phyloP scores from a whole-genome alignment of 495 filamentous ascomycete species.

The Penicillium bialowiezense region DNA sequence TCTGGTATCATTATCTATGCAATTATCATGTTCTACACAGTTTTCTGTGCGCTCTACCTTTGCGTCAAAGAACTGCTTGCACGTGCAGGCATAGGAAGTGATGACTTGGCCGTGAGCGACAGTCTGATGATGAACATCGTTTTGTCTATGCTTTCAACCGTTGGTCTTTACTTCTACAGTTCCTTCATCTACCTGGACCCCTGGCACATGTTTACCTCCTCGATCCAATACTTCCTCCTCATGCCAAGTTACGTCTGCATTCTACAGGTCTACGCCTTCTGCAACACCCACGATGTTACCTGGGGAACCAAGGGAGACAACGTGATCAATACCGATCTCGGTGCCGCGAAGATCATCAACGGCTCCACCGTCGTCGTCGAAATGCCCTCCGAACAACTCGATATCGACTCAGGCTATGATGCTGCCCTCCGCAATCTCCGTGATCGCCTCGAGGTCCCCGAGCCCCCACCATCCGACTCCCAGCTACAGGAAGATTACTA shows the following conservation, averaged over 20 bases:
- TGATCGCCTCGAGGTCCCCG: conserved; percentile 81
- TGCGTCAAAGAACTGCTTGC: conserved; percentile 73
- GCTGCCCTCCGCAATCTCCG: conserved; percentile 94
- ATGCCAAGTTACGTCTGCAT: conserved; percentile 95
- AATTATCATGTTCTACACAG: conserved; percentile 95
- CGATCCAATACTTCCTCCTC: conserved; percentile 90
- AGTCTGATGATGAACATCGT: conserved; percentile 94
- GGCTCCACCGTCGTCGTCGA: conserved; percentile 72
- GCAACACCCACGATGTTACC: conserved; percentile 98
- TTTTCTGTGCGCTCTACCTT: conserved; percentile 83
- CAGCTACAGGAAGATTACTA: conserved; percentile 99
- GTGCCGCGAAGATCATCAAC: conserved; percentile 70
- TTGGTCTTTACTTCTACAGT: conserved; percentile 95
- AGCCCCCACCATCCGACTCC: conserved; percentile 58
- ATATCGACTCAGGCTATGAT: conserved; percentile 97
- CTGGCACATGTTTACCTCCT: conserved; percentile 98
- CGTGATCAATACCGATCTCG: conserved; percentile 84
- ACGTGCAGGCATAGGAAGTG: conserved; percentile 35
- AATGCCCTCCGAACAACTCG: conserved; percentile 96
- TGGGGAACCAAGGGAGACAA: conserved; percentile 99
- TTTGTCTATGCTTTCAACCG: conserved; percentile 80
- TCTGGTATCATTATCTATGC: conserved; percentile 81
- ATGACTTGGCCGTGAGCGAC: conserved; percentile 62
- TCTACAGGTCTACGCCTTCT: conserved; percentile 97
- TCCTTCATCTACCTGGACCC: conserved; percentile 95